Percentiles rank a stretch among this genome's conserved stretches.
phyloP scores from a whole-genome alignment of 2,329 filamentous ascomycete genomes.

The Fusarium sp. region DNA sequence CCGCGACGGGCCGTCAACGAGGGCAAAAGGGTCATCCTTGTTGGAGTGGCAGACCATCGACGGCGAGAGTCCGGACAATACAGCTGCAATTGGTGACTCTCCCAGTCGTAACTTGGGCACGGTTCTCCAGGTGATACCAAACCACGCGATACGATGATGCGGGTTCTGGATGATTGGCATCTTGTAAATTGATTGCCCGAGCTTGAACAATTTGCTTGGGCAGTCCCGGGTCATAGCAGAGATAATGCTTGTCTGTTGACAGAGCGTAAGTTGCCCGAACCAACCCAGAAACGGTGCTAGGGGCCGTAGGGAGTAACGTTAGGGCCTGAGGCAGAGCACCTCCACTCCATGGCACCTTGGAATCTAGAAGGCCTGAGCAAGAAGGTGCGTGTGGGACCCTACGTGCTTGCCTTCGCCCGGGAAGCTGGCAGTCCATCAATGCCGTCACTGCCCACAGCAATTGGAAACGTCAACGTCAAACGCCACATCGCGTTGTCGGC shows the following conservation, averaged over 20 bases:
- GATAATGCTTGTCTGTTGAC: not conserved
- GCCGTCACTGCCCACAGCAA: slow-evolving; percentile 6
- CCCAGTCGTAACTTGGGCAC: slow-evolving; percentile 7
- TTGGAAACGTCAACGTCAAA: slow-evolving; percentile 24
- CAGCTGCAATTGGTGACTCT: not conserved
- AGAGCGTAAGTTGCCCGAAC: not conserved
- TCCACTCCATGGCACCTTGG: not conserved
- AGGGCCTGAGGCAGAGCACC: not conserved
- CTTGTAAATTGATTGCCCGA: slow-evolving; percentile 2
- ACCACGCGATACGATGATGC: slow-evolving; percentile 24
- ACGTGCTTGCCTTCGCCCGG: not conserved
- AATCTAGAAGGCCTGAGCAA: slow-evolving; percentile 20
- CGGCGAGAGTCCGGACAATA: slow-evolving; percentile 9
- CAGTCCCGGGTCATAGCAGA: slow-evolving; percentile 1
- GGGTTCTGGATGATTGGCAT: slow-evolving; percentile 15
- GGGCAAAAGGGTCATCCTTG: slow-evolving; percentile 8
- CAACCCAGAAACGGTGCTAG: not conserved
- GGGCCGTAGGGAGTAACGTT: not conserved
- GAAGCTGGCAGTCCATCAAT: slow-evolving; percentile 5
- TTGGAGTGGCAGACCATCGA: slow-evolving; percentile 13
- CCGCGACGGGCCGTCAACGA: slow-evolving; percentile 11
- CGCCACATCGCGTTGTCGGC: slow-evolving; percentile 30
- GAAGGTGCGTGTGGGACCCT: slow-evolving; percentile 17
- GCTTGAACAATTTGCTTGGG: slow-evolving; percentile 9
- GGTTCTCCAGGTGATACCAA: slow-evolving; percentile 13